Base-by-base conservation (phyloP, 2,329 filamentous ascomycete genomes). In the Pezicula neosporulosa region DNA sequence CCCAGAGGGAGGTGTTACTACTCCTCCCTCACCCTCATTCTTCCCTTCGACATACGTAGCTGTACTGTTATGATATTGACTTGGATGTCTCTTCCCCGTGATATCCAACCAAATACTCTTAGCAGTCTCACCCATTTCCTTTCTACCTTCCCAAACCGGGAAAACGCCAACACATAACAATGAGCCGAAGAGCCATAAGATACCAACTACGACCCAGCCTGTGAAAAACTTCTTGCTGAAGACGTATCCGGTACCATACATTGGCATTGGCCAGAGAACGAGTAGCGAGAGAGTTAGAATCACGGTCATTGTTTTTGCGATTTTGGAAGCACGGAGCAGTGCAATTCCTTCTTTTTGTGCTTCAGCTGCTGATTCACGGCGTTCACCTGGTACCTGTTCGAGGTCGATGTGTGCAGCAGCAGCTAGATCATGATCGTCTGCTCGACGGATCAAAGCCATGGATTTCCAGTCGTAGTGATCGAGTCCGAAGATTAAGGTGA, bases 251-350 rank as follows among this genome's bases (percentile, higher is more conserved):
- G 78, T 78, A 10, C 90, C 91, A 64, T 94, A 96, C 83, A 96
- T 85, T 1, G 91, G 91, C 80, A 96, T 93, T 0, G 92, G 91
- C 90, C 91, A 96, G 15, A 96, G 78, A 2, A 96, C 77, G 0
- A 96, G 73, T 50, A 96, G 75, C 0, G 82, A 77, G 0, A 96
- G 54, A 0, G 89, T 88, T 72, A 90, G 75, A 57, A 78, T 68
- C 9, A 83, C 73, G 1, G 85, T 89, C 30, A 69, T 68, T 48
- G 63, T 64, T 45, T 72, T 71, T 1, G 77, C 74, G 33, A 77
- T 74, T 53, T 72, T 76, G 6, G 78, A 79, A 0, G 81, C 77
- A 24, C 72, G 75, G 54, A 77, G 73, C 28, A 86, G 70, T 57
- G 78, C 77, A 16, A 64, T 66, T 54, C 77, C 72, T 47, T 68